phyloP scores from a whole-genome alignment of 2,329 filamentous ascomycete genomes.

The Seiridium cupressi region DNA sequence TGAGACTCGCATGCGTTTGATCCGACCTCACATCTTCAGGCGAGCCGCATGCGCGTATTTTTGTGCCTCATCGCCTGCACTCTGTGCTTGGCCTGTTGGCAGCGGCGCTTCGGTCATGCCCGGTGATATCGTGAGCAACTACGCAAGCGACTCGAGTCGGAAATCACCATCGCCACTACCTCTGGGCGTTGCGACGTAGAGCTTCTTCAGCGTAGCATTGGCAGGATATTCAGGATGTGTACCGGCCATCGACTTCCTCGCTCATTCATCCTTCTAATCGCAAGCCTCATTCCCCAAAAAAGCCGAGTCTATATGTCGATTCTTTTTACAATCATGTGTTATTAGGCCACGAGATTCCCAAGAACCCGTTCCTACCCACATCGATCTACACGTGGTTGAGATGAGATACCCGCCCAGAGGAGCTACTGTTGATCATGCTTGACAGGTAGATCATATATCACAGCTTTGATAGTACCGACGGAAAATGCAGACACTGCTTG shows the following conservation, averaged over 20 bases:
- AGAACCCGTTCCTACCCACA: not conserved
- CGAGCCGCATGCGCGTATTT: not conserved
- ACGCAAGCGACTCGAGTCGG: no score
- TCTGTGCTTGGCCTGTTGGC: not conserved
- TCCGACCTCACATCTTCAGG: slow-evolving; percentile 9
- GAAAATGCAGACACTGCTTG: not conserved
- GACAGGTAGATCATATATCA: not conserved
- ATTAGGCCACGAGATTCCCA: not conserved
- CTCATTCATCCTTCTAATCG: no score
- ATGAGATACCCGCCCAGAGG: not conserved
- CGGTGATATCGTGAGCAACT: not conserved
- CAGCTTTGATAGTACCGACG: not conserved
- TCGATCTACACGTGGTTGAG: not conserved
- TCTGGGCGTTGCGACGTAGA: no score
- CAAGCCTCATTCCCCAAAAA: no score
- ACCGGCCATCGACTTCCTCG: no score
- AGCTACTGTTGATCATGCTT: not conserved
- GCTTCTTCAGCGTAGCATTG: no score
- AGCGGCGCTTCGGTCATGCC: not conserved
- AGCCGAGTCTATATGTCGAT: no score
- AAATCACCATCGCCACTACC: no score
- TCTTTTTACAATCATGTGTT: no score
- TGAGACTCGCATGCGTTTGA: slow-evolving; percentile 8
- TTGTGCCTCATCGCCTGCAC: not conserved
- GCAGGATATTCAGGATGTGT: no score